A percentile compares a stretch with the other conserved stretches of the same genome.
phyloP scores from a whole-genome alignment of 2,329 filamentous ascomycete genomes.

The Pyrenochaeta sp. region DNA sequence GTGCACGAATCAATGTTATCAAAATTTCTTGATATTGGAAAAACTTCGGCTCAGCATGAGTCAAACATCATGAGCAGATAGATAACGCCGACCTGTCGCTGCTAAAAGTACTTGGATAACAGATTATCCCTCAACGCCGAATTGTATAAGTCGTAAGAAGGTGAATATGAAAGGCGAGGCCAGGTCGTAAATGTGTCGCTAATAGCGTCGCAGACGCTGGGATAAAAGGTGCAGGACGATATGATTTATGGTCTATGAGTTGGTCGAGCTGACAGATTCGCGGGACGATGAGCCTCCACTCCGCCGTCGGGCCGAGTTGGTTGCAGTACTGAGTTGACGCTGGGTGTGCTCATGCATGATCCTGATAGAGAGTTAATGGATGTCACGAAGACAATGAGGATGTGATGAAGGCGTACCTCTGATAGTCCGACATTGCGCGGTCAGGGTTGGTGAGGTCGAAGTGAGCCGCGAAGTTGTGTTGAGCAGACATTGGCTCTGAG shows the following conservation, averaged over 20 bases:
- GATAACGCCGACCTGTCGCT: too few relatives aligned
- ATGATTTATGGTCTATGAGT: conserved; percentile 17
- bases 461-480: conserved; percentile 54
- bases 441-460: conserved; percentile 51
- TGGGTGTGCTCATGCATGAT: conserved; percentile 61
- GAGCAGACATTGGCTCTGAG: conserved; percentile 51
- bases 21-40: too few relatives aligned
- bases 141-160: too few relatives aligned
- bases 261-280: conserved; percentile 28
- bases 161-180: not conserved
- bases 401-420: conserved; percentile 48
- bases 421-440: conserved; percentile 52
- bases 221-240: not conserved
- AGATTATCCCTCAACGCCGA: not conserved
- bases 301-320: conserved; percentile 54
- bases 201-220: conserved; percentile 17
- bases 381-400: not conserved
- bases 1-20: too few relatives aligned
- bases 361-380: conserved; percentile 33
- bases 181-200: conserved; percentile 8
- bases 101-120: too few relatives aligned
- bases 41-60: too few relatives aligned
- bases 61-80: too few relatives aligned
- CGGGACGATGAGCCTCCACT: conserved; percentile 19
- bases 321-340: conserved; percentile 55